These are phyloP conservation scores for Fraxinus nigra DNA, from an alignment of 305 asterid genomes.

Conservation along the genomic window DNA sequence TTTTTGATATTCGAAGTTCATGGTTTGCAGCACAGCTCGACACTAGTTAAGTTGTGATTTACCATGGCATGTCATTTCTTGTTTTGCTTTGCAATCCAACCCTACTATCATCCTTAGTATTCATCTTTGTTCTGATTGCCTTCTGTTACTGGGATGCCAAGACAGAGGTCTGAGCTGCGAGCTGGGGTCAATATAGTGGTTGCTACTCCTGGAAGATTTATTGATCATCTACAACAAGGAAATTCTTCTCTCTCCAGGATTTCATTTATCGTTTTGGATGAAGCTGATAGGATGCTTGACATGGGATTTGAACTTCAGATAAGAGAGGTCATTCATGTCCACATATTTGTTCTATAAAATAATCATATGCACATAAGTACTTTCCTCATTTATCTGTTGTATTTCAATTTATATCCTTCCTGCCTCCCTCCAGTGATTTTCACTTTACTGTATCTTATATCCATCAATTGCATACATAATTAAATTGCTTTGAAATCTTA, in stretches of 20 bases:
- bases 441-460: background rate
- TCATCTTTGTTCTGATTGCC: constrained; percentile 12
- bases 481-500: background rate
- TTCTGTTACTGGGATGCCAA: constrained; percentile 39
- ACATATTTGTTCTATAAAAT: background rate
- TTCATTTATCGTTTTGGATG: constrained; percentile 72
- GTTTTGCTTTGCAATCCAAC: constrained; percentile 5
- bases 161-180: constrained; percentile 81
- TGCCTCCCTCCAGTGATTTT: background rate
- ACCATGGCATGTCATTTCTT: background rate
- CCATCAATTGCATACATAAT: background rate
- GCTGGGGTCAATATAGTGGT: constrained; percentile 78
- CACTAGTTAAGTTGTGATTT: constrained; percentile 10
- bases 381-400: constrained; percentile 15
- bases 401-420: background rate
- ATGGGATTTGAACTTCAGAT: constrained; percentile 95
- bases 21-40: background rate
- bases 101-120: constrained; percentile 13
- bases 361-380: background rate
- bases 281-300: constrained; percentile 92
- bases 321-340: constrained; percentile 57
- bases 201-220: constrained; percentile 91
- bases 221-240: constrained; percentile 79
- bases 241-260: constrained; percentile 65
- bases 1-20: background rate